Evolutionary conservation across 2,329 filamentous ascomycete genomes (phyloP).

Genomic region (Esteya vermicola): DNA sequence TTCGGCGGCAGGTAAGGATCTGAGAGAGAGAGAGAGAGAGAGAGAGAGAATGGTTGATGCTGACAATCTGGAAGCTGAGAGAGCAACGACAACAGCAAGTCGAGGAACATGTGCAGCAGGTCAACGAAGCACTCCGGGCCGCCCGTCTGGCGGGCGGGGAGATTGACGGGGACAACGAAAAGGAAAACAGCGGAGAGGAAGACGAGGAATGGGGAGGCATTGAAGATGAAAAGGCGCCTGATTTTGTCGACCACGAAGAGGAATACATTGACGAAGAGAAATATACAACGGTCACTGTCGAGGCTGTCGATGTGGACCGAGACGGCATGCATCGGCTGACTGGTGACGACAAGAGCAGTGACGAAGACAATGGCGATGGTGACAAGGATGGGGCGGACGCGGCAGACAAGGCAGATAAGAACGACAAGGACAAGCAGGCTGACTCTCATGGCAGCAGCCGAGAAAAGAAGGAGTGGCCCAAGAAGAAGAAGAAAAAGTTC

Average conservation of each 20-base stretch:
- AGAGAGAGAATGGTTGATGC: not conserved
- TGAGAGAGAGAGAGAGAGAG: not conserved
- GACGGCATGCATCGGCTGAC: constrained; percentile 51
- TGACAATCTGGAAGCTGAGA: constrained; percentile 44
- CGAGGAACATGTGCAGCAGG: constrained; percentile 64
- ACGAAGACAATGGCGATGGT: constrained; percentile 20
- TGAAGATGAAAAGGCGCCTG: constrained; percentile 26
- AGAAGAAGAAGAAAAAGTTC: constrained; percentile 80
- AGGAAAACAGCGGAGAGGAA: constrained; percentile 22
- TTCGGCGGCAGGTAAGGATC: constrained; percentile 50
- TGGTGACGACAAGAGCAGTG: constrained; percentile 5
- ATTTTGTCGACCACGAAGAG: constrained; percentile 64
- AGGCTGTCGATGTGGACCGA: constrained; percentile 67
- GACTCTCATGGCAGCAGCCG: no score
- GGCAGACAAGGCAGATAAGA: constrained; percentile 18
- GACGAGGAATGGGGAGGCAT: constrained; percentile 51
- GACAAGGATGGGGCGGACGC: constrained; percentile 19
- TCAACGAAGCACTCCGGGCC: constrained; percentile 55
- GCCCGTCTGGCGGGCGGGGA: constrained; percentile 34
- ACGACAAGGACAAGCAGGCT: constrained; percentile 16
- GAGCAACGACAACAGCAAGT: constrained; percentile 72
- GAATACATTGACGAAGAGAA: constrained; percentile 95
- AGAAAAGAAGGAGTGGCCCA: constrained; percentile 31
- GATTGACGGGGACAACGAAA: constrained; percentile 30
- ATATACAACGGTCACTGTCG: constrained; percentile 88